Percentiles rank a stretch among this genome's conserved stretches.
Evolutionary conservation across 441 rosid genomes (phyloP).

Genomic region (Cnidoscolus chayamansa): DNA sequence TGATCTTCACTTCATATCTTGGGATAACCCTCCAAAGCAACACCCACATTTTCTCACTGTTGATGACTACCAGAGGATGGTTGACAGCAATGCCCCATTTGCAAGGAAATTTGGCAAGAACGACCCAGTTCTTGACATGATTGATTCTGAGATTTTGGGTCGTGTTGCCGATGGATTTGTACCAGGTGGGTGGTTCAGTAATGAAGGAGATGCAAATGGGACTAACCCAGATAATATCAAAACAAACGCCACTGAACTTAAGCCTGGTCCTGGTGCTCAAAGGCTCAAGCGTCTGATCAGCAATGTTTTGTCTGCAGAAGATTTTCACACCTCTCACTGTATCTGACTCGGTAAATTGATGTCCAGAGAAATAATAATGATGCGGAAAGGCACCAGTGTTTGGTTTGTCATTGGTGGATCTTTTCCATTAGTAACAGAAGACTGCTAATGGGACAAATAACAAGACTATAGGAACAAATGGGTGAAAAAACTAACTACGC

Average conservation of each 20-base stretch:
- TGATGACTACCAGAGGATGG: constrained; percentile 57
- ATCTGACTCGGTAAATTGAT: constrained; percentile 21
- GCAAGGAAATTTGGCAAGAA: constrained; percentile 67
- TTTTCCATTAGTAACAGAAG: not conserved
- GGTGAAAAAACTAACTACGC: constrained; percentile 3
- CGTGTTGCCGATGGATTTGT: constrained; percentile 49
- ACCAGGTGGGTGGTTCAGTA: constrained; percentile 57
- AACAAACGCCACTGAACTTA: constrained; percentile 43
- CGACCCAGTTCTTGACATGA: constrained; percentile 61
- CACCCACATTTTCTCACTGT: constrained; percentile 70
- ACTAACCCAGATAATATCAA: constrained; percentile 15
- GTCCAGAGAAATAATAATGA: constrained; percentile 16
- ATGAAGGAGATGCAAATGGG: constrained; percentile 30
- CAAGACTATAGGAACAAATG: constrained; percentile 14
- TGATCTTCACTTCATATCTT: constrained; percentile 83
- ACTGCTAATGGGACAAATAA: constrained; percentile 6
- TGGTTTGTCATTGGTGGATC: not conserved
- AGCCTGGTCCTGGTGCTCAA: constrained; percentile 67
- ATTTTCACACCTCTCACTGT: constrained; percentile 54
- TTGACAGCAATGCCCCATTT: constrained; percentile 67
- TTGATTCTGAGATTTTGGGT: constrained; percentile 60
- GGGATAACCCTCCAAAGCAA: constrained; percentile 86
- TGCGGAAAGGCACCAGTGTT: not conserved
- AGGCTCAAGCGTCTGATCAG: constrained; percentile 54
- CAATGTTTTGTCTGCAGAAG: constrained; percentile 47